phyloP scores from a whole-genome alignment of 164 flowering plant species.

The Buxus sempervirens region DNA sequence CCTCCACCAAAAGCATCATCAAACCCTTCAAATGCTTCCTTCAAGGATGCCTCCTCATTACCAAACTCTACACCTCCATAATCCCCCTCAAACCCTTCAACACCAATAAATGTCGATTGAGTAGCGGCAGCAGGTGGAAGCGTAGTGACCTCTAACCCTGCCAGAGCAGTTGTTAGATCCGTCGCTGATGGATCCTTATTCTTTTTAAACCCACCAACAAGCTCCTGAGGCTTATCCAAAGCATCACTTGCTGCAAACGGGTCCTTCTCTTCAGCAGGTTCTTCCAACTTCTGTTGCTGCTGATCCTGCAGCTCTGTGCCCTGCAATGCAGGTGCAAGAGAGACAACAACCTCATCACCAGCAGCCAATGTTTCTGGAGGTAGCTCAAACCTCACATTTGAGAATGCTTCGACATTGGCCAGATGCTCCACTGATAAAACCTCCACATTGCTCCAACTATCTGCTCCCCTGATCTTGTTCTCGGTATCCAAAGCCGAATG shows the following conservation, averaged over 20 bases:
- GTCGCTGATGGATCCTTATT: conserved; percentile 43
- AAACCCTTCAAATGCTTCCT: conserved; percentile 88
- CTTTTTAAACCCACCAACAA: conserved; percentile 89
- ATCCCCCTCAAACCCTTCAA: conserved; percentile 95
- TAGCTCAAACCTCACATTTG: conserved; percentile 60
- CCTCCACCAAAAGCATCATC: conserved; percentile 95
- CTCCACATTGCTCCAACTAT: conserved; percentile 61
- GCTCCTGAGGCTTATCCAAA: conserved; percentile 60
- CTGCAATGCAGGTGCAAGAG: conserved; percentile 31
- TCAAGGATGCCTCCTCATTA: conserved; percentile 64
- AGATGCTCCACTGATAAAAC: conserved; percentile 50
- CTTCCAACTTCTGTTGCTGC: conserved; percentile 38
- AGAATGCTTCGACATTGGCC: conserved; percentile 54
- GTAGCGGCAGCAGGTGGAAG: conserved; percentile 94
- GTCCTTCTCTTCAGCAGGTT: conserved; percentile 51
- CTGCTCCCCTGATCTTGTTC: conserved; percentile 81
- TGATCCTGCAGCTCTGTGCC: conserved; percentile 28
- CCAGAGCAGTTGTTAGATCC: conserved; percentile 65
- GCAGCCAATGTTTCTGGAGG: conserved; percentile 80
- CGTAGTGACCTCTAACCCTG: conserved; percentile 80
- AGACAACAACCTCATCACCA: conserved; percentile 75
- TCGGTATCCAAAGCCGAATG: conserved; percentile 78
- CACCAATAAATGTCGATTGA: conserved; percentile 70
- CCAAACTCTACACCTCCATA: conserved; percentile 93
- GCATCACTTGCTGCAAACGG: conserved; percentile 95